Evolutionary conservation across 768 basidiomycete genomes (phyloP).

Genomic region (Psilocybe tampanensis): DNA sequence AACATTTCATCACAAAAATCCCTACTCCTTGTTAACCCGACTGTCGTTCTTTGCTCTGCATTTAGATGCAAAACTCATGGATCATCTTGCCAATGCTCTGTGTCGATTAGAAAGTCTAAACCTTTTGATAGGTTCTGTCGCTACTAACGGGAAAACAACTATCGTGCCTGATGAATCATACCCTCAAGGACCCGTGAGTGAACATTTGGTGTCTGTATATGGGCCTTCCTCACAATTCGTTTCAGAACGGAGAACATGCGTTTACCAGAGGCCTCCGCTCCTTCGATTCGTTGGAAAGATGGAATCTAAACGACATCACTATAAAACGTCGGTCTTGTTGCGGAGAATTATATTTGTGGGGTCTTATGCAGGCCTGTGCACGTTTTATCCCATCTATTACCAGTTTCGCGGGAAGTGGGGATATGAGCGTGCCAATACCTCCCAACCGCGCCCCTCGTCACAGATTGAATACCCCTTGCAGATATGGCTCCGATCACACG

Average conservation of each 20-base stretch:
- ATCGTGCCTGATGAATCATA: constrained; percentile 11
- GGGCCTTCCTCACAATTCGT: neutral
- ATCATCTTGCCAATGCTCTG: constrained; percentile 4
- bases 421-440: constrained; percentile 10
- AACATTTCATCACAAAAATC: constrained; percentile 5
- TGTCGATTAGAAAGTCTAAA: constrained; percentile 5
- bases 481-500: neutral
- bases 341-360: constrained; percentile 17
- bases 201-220: neutral
- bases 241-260: neutral
- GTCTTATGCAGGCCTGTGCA: constrained; percentile 13
- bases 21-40: neutral
- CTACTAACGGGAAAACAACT: neutral
- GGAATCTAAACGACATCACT: constrained; percentile 16
- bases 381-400: constrained; percentile 11
- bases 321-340: constrained; percentile 18
- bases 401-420: constrained; percentile 13
- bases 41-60: neutral
- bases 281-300: constrained; percentile 4
- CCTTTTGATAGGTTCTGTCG: constrained; percentile 1
- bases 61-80: constrained; percentile 1
- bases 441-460: constrained; percentile 5
- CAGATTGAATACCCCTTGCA: neutral
- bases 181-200: constrained; percentile 1
- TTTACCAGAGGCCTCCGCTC: neutral